A percentile compares a stretch with the other conserved stretches of the same genome.
Evolutionary conservation across 495 filamentous ascomycete genomes (phyloP).

Genomic region (Daldinia grandis): DNA sequence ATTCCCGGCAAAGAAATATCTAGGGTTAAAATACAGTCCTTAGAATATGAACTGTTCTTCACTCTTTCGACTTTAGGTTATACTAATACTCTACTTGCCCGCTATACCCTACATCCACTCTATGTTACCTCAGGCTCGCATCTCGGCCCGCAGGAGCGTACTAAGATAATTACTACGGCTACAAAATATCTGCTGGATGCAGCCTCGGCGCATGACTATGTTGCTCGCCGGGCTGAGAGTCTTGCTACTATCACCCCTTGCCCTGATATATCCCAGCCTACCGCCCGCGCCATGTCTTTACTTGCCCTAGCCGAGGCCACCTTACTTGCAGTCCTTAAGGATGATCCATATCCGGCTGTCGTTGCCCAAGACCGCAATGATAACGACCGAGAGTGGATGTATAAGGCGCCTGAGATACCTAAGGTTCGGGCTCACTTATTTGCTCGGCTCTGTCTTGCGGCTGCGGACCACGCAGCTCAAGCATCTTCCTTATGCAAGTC

Average conservation of each 20-base stretch:
- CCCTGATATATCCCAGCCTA: conserved; percentile 69
- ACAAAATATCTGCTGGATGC: conserved; percentile 81
- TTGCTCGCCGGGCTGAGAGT: conserved; percentile 58
- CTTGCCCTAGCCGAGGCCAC: conserved; percentile 89
- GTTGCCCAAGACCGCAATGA: conserved; percentile 79
- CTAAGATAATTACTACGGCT: conserved; percentile 73
- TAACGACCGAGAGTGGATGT: conserved; percentile 91
- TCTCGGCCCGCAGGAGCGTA: conserved; percentile 70
- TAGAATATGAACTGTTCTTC: conserved; percentile 87
- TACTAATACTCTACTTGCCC: conserved; percentile 73
- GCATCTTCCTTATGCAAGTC: conserved; percentile 63
- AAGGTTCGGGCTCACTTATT: conserved; percentile 89
- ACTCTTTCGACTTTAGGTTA: conserved; percentile 78
- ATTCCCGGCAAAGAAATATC: conserved; percentile 66
- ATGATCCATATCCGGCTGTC: conserved; percentile 86
- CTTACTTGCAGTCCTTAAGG: conserved; percentile 86
- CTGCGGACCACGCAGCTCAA: conserved; percentile 70
- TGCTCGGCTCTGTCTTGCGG: conserved; percentile 84
- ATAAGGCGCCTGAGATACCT: conserved; percentile 81
- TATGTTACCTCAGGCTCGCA: conserved; percentile 63
- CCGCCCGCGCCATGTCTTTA: conserved; percentile 73
- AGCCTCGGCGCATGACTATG: conserved; percentile 76
- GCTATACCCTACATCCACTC: conserved; percentile 61
- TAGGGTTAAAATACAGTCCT: conserved; percentile 71
- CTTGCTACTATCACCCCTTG: conserved; percentile 49